A percentile compares a stretch with the other conserved stretches of the same genome.
These are phyloP conservation scores for Lentinus tigrinus DNA, from an alignment of 768 basidiomycete species.

Conservation along the genomic window DNA sequence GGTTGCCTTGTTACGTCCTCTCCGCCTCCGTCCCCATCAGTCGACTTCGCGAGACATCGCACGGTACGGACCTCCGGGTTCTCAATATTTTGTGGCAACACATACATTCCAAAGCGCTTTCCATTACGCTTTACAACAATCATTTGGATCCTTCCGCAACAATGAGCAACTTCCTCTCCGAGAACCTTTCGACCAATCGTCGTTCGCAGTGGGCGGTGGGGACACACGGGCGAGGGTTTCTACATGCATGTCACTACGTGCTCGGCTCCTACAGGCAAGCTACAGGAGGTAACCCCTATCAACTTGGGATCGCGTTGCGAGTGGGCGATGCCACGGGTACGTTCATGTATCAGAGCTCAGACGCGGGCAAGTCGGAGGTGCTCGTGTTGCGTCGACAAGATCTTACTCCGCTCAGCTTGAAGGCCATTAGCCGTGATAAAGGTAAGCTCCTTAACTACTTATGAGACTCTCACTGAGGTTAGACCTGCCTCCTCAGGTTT, in stretches of 20 bases:
- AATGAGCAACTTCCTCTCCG: neutral
- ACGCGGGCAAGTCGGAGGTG: neutral
- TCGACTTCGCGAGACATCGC: neutral
- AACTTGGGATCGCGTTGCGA: neutral
- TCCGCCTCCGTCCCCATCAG: neutral
- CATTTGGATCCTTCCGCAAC: conserved; percentile 3
- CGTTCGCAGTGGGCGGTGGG: neutral
- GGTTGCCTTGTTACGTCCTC: conserved; percentile 5
- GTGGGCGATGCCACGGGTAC: neutral
- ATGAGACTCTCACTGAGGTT: no score
- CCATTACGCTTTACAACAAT: conserved; percentile 4
- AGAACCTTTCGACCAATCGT: neutral
- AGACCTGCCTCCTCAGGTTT: no score
- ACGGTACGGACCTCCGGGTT: neutral
- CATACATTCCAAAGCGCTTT: neutral
- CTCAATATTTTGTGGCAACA: conserved; percentile 4
- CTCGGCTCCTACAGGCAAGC: neutral
- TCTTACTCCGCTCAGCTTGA: neutral
- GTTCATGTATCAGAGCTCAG: neutral
- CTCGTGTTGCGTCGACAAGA: neutral
- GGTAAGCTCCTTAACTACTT: neutral
- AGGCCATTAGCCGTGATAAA: neutral
- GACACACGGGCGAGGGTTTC: neutral
- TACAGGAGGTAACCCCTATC: no score
- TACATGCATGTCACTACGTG: neutral